phyloP scores from a whole-genome alignment of 1,284 basidiomycete genomes.

The Ustilago cynodontis region DNA sequence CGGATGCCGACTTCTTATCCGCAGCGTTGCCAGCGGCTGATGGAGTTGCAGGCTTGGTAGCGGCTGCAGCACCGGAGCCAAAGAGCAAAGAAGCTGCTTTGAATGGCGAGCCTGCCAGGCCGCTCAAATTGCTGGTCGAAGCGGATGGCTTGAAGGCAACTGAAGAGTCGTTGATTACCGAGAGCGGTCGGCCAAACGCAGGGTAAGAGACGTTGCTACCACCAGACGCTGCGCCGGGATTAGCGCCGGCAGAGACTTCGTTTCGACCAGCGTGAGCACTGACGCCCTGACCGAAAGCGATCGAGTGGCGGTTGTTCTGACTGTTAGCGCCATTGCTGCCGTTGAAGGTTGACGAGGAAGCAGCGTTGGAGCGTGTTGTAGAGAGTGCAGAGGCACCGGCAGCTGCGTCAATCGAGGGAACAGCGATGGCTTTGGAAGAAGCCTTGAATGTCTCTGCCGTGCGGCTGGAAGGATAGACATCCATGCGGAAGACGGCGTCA shows the following conservation, averaged over 20 bases:
- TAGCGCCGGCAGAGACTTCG: not conserved
- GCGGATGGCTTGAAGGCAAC: conserved; percentile 40
- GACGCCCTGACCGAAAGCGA: conserved; percentile 22
- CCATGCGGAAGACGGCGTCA: conserved; percentile 57
- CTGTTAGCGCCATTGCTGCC: not conserved
- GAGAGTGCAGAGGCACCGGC: conserved; percentile 22
- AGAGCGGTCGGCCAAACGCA: conserved; percentile 47
- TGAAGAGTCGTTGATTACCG: conserved; percentile 47
- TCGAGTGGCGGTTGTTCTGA: conserved; percentile 33
- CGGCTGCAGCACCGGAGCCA: conserved; percentile 23
- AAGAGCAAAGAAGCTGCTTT: conserved; percentile 52
- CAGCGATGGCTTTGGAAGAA: conserved; percentile 32
- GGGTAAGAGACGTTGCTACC: conserved; percentile 20
- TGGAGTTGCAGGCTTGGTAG: conserved; percentile 22
- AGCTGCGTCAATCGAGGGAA: conserved; percentile 30
- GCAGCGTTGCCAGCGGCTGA: not conserved
- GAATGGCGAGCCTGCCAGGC: conserved; percentile 43
- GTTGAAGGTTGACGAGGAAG: conserved; percentile 3
- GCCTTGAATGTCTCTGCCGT: conserved; percentile 40
- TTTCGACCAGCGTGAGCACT: conserved; percentile 19
- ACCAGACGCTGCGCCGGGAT: conserved; percentile 3
- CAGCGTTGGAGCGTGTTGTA: conserved; percentile 1
- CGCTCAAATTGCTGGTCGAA: conserved; percentile 28
- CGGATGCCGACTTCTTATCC: conserved; percentile 20
- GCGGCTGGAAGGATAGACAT: conserved; percentile 43